Percentiles rank a stretch among this genome's conserved stretches.
phyloP scores from a whole-genome alignment of 345 rosid species.

The Linum trigynum region DNA sequence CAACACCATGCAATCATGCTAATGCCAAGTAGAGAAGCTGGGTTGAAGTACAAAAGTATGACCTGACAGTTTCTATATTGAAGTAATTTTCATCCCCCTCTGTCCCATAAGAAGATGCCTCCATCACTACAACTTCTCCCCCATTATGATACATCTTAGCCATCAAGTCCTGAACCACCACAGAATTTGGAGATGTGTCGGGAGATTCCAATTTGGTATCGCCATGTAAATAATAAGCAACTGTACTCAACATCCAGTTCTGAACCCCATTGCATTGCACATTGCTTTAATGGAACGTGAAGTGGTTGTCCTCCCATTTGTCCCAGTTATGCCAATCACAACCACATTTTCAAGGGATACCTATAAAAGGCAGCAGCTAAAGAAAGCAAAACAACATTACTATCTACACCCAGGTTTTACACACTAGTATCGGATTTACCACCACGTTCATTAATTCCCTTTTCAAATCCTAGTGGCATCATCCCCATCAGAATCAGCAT shows the following conservation, averaged over 20 bases:
- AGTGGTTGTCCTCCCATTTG: conserved; percentile 64
- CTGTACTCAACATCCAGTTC: conserved; percentile 76
- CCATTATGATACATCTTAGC: conserved; percentile 94
- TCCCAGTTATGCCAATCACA: conserved; percentile 74
- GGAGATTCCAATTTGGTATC: conserved; percentile 58
- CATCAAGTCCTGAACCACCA: conserved; percentile 80
- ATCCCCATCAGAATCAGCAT: conserved; percentile 24
- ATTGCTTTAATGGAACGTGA: conserved; percentile 68
- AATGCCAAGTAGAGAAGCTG: no score
- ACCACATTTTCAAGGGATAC: conserved; percentile 74
- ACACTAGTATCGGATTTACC: conserved; percentile 33
- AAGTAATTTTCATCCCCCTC: no score
- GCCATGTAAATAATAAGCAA: conserved; percentile 62
- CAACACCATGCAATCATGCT: no score
- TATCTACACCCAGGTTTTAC: conserved; percentile 82
- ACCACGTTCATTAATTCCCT: conserved; percentile 19
- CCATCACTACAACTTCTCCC: conserved; percentile 82
- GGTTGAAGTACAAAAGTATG: no score
- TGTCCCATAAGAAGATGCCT: conserved; percentile 68
- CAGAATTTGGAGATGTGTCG: conserved; percentile 53
- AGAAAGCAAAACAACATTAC: conserved; percentile 59
- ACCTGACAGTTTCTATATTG: no score
- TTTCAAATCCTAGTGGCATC: conserved; percentile 22
- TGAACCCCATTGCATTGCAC: conserved; percentile 85
- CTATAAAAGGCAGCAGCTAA: conserved; percentile 75